A percentile compares a stretch with the other conserved stretches of the same genome.
phyloP scores from a whole-genome alignment of 352 stramenopile species.

The Salisapilia sapeloensis region DNA sequence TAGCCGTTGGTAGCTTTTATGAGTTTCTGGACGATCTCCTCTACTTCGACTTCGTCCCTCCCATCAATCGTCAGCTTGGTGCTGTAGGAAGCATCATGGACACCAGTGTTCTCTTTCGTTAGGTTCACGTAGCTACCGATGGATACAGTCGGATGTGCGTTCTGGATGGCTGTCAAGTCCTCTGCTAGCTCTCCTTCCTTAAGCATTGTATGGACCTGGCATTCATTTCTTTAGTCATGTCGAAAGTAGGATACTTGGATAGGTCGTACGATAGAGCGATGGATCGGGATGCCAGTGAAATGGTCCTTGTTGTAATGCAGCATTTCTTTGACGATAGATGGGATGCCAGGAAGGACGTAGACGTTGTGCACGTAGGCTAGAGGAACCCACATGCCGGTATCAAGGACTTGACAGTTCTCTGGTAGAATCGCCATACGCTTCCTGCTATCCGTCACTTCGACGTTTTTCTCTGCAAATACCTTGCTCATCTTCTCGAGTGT shows the following conservation, averaged over 20 bases:
- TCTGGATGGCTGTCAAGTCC: conserved; percentile 41
- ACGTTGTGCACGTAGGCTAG: conserved; percentile 69
- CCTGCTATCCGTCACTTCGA: conserved; percentile 44
- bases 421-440: conserved; percentile 63
- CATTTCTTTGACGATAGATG: conserved; percentile 68
- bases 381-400: conserved; percentile 46
- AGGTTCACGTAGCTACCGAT: conserved; percentile 80
- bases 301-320: conserved; percentile 61
- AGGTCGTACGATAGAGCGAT: conserved; percentile 44
- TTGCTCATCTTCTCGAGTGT: conserved; percentile 28
- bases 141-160: conserved; percentile 36
- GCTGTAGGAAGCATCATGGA: conserved; percentile 41
- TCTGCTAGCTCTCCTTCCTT: conserved; percentile 53
- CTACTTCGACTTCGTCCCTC: conserved; percentile 24
- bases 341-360: conserved; percentile 72
- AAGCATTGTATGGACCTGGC: conserved; percentile 45
- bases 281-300: conserved; percentile 61
- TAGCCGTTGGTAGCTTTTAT: conserved; percentile 7
- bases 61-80: conserved; percentile 53
- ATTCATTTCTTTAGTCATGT: not conserved
- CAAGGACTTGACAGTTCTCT: conserved; percentile 27
- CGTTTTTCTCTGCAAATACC: conserved; percentile 7
- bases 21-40: conserved; percentile 30
- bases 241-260: not conserved
- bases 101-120: conserved; percentile 31